These are phyloP conservation scores for Platismatia glauca DNA, from an alignment of 495 filamentous ascomycete species.

Conservation along the genomic window DNA sequence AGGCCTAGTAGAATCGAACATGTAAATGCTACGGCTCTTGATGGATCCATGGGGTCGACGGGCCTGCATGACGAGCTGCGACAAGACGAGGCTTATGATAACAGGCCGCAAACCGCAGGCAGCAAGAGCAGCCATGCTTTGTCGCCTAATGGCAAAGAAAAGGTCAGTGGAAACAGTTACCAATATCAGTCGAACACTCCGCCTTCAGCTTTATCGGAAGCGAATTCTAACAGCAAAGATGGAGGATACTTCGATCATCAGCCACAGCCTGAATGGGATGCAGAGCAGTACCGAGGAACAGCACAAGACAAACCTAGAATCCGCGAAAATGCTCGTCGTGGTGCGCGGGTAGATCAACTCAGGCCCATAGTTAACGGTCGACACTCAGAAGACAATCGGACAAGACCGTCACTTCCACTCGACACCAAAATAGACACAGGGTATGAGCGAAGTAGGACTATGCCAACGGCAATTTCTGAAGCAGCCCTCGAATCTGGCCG, in stretches of 20 bases:
- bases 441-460: slow-evolving; percentile 22
- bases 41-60: slow-evolving; percentile 25
- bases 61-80: slow-evolving; percentile 47
- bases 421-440: slow-evolving; percentile 1
- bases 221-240: background rate
- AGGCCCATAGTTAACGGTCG: slow-evolving; percentile 8
- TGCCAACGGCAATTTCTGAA: slow-evolving; percentile 21
- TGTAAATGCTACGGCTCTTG: background rate
- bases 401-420: slow-evolving; percentile 4
- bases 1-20: slow-evolving; percentile 35
- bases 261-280: background rate
- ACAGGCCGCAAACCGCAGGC: slow-evolving; percentile 29
- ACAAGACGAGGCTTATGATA: slow-evolving; percentile 46
- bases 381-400: slow-evolving; percentile 17
- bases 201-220: background rate
- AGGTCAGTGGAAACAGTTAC: background rate
- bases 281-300: background rate
- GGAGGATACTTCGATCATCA: background rate
- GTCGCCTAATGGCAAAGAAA: background rate
- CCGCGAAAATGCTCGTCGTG: background rate
- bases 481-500: slow-evolving; percentile 1
- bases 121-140: slow-evolving; percentile 6
- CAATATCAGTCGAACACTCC: background rate
- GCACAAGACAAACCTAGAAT: slow-evolving; percentile 8
- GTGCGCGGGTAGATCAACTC: slow-evolving; percentile 8